Conservation (phyloP, 306 rosid species). For the Hippophae tibetana region DNA sequence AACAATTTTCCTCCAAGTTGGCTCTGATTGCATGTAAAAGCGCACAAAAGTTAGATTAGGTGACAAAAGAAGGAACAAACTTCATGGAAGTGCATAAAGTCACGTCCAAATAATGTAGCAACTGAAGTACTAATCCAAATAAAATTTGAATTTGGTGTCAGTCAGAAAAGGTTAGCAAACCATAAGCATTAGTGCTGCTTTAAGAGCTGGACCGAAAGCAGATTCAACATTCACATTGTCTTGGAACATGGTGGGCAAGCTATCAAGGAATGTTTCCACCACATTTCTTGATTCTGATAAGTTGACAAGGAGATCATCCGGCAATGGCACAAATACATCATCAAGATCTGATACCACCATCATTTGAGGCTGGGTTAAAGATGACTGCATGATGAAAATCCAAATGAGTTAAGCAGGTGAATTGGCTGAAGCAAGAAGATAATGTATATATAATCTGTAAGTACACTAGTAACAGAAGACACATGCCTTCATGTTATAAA, state of each 20-base stretch:
- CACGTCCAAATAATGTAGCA: slow-evolving; percentile 1
- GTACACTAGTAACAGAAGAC: slow-evolving; percentile 10
- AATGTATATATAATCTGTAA: slow-evolving; percentile 3
- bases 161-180: slow-evolving; percentile 30
- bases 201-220: slow-evolving; percentile 95
- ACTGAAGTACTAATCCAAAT: slow-evolving; percentile 3
- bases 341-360: slow-evolving; percentile 97
- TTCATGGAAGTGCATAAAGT: no score
- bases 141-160: slow-evolving; percentile 5
- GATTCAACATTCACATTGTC: slow-evolving; percentile 88
- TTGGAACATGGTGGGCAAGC: slow-evolving; percentile 92
- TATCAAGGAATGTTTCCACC: slow-evolving; percentile 86
- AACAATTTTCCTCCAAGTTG: slow-evolving; percentile 94
- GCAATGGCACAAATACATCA: slow-evolving; percentile 92
- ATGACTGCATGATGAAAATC: slow-evolving; percentile 52
- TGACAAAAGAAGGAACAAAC: neutral
- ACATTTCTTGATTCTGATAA: slow-evolving; percentile 94
- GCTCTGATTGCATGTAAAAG: slow-evolving; percentile 42
- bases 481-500: slow-evolving; percentile 89
- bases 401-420: slow-evolving; percentile 20
- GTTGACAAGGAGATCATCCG: slow-evolving; percentile 97
- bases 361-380: slow-evolving; percentile 97
- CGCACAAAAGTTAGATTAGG: neutral
- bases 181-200: slow-evolving; percentile 91
- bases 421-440: slow-evolving; percentile 3